Conservation (phyloP, 1,284 basidiomycete species). For the Tremellales sp. region DNA sequence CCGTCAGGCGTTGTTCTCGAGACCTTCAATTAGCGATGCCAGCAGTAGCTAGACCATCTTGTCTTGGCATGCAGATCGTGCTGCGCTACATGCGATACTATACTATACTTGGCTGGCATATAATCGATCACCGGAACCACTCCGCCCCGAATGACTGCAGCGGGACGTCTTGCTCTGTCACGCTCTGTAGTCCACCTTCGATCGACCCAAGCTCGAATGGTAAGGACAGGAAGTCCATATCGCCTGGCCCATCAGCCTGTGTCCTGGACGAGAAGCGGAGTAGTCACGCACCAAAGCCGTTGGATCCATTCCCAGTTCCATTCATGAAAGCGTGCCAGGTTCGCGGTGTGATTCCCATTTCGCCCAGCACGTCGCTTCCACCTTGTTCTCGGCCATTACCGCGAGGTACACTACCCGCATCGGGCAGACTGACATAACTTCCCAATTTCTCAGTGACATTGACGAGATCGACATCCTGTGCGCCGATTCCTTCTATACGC, state of each 20-base stretch:
- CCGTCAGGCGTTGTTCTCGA: background rate
- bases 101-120: background rate
- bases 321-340: background rate
- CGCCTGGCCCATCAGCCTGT: background rate
- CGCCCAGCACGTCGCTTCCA: background rate
- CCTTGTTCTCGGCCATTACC: background rate
- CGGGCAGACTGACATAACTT: constrained; percentile 21
- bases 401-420: constrained; percentile 14
- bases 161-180: constrained; percentile 13
- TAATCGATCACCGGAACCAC: constrained; percentile 1
- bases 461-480: constrained; percentile 23
- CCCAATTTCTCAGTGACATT: constrained; percentile 22
- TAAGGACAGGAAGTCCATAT: constrained; percentile 10
- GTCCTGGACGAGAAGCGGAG: background rate
- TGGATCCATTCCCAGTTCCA: background rate
- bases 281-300: background rate
- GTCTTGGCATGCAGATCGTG: no score
- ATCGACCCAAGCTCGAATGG: constrained; percentile 8
- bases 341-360: background rate
- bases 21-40: background rate
- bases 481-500: constrained; percentile 18
- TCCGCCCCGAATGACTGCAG: constrained; percentile 6
- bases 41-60: no score
- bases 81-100: background rate
- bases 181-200: background rate